A percentile compares a stretch with the other conserved stretches of the same genome.
Conservation (phyloP, 192 early-diverging fungal species). For the Coemansia umbellata region DNA sequence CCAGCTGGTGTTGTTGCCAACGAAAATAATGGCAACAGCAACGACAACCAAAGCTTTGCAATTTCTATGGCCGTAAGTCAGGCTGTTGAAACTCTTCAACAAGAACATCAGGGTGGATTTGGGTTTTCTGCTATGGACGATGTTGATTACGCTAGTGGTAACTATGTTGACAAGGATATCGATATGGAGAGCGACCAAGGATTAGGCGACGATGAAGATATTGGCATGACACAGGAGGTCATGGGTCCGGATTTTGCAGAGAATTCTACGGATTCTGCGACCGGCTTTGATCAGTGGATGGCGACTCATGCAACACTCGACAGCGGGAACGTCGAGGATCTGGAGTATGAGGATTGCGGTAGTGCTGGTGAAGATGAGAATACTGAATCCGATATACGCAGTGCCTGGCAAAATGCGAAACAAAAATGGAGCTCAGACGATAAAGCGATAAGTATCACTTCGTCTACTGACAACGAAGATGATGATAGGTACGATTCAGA, state of each 20-base stretch:
- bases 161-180: not conserved
- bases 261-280: constrained; percentile 10
- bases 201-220: not conserved
- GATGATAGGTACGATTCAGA: not conserved
- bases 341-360: not conserved
- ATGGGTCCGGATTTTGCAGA: constrained; percentile 14
- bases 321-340: not conserved
- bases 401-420: constrained; percentile 8
- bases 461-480: constrained; percentile 8
- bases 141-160: not conserved
- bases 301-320: constrained; percentile 19
- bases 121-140: not conserved
- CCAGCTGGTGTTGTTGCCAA: not conserved
- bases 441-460: constrained; percentile 6
- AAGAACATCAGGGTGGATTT: not conserved
- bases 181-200: not conserved
- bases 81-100: constrained; percentile 7
- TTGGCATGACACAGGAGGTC: constrained; percentile 24
- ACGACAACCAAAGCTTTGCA: not conserved
- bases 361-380: not conserved
- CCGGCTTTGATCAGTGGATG: constrained; percentile 45
- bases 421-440: constrained; percentile 6
- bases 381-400: not conserved
- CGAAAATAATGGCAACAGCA: not conserved
- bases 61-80: constrained; percentile 4